Evolutionary conservation across 441 rosid genomes (phyloP), one percentile per base, ranked within the genome.

Genomic region (Jatropha multifida): DNA sequence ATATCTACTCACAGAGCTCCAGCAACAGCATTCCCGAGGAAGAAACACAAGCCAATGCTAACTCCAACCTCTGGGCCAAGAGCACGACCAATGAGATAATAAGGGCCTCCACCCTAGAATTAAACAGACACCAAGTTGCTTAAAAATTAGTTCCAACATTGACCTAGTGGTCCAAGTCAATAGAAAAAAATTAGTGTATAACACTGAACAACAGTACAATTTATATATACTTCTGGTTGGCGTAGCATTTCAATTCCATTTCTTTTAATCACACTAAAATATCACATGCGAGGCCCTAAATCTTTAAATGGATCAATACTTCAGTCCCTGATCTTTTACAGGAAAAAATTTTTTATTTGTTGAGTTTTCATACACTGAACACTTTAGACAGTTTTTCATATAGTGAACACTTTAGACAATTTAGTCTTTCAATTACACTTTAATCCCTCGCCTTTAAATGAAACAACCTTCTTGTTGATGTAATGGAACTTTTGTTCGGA

Each of bases 21-120:
- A 71, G 99, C 98, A 85, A 96, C 94, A 18, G 99, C 99, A 88
- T 92, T 96, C 55, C 99, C 99, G 72, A 94, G 97, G 85, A 96
- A 96, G 84, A 96, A 96, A 84, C 99, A 96, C 72, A 96, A 87
- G 78, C 99, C 99, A 84, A 96, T 96, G 83, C 99, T 96, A 76
- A 96, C 92, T 79, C 99, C 99, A 78, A 96, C 97, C 90, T 96
- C 98, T 20, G 99, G 99, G 80, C 99, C 99, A 86, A 96, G 94
- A 72, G 99, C 98, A 68, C 99, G 99, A 69, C 98, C 99, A 83
- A 96, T 96, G 82, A 96, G 97, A 83, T 96, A 96, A 84, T 96
- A 96, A 64, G 99, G 99, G 51, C 99, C 99, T 58, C 99, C 99
- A 82, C 99, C 97, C 97, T 91, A 71, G 52, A 78, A 81, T 82